Base-by-base conservation (phyloP, 495 filamentous ascomycete species). In the Daldinia grandis region DNA sequence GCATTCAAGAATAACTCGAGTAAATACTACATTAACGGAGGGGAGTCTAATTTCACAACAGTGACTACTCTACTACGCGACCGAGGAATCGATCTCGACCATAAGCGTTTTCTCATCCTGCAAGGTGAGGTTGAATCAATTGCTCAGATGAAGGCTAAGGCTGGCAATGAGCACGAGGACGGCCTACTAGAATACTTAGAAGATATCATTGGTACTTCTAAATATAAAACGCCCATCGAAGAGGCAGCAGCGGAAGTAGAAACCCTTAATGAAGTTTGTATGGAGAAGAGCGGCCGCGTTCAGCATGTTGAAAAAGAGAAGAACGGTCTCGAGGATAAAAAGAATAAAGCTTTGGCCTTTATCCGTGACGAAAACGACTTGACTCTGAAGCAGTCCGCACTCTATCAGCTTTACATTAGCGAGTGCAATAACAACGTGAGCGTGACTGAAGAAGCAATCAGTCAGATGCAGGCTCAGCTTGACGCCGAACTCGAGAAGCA, bases 261-360 rank as follows among this genome's bases (percentile, higher is more conserved):
- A 75, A 89, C 89, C 4, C 85, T 98, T 44, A 98, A 99, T 74
- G 95, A 98, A 69, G 88, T 97, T 9, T 99, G 95, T 76, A 83
- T 91, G 56, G 95, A 98, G 77, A 99, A 98, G 84, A 95, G 90
- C 71, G 89, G 88, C 50, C 91, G 96, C 51, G 96, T 99, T 5
- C 93, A 97, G 81, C 95, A 97, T 76, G 95, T 99, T 2, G 95
- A 99, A 81, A 99, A 98, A 77, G 95, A 99, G 82, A 97, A 92
- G 82, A 92, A 89, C 54, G 82, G 88, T 30, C 85, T 99, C 38
- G 95, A 95, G 78, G 94, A 97, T 74, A 97, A 97, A 85, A 99
- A 98, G 79, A 88, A 98, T 77, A 93, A 94, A 78, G 95, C 95
- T 4, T 78, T 99, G 9, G 89, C 92, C 4, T 98, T 88, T 75